Evolutionary conservation across 768 basidiomycete genomes (phyloP).

Genomic region (Auriscalpium vulgare): DNA sequence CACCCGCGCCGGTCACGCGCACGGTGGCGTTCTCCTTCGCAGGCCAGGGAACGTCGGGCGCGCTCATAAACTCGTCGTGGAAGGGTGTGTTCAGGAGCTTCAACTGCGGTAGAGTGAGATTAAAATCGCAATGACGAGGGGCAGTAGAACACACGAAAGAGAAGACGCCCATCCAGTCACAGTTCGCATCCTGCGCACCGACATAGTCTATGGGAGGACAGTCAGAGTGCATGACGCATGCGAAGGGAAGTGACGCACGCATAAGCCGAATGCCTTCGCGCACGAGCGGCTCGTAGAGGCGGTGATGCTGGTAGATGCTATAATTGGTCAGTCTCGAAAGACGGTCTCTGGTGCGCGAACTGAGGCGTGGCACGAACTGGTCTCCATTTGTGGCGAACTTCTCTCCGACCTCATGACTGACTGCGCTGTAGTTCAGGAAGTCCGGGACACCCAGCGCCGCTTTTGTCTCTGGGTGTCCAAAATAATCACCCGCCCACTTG

Average conservation of each 20-base stretch:
- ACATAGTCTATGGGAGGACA: constrained; percentile 11
- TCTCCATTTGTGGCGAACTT: neutral
- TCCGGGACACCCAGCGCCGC: neutral
- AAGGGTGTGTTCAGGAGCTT: constrained; percentile 8
- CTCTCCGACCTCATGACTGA: neutral
- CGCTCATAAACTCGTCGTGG: constrained; percentile 20
- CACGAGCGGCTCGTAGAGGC: neutral
- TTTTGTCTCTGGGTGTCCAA: neutral
- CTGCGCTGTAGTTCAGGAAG: neutral
- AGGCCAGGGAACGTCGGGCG: constrained; percentile 24
- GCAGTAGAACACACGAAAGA: neutral
- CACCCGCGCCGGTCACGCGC: constrained; percentile 23
- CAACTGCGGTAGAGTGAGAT: neutral
- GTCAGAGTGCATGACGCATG: constrained; percentile 11
- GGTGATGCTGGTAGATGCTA: neutral
- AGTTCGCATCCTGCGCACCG: neutral
- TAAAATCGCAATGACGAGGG: neutral
- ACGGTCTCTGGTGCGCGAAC: no score
- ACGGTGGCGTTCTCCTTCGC: constrained; percentile 17
- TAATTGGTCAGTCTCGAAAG: neutral
- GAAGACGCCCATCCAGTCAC: neutral
- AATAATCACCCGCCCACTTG: neutral
- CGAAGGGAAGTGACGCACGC: constrained; percentile 15
- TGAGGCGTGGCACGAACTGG: no score
- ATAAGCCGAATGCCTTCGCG: constrained; percentile 24